These are phyloP conservation scores for Fistulinella cinereoalba DNA, from an alignment of 1,284 basidiomycete genomes.

Conservation along the genomic window DNA sequence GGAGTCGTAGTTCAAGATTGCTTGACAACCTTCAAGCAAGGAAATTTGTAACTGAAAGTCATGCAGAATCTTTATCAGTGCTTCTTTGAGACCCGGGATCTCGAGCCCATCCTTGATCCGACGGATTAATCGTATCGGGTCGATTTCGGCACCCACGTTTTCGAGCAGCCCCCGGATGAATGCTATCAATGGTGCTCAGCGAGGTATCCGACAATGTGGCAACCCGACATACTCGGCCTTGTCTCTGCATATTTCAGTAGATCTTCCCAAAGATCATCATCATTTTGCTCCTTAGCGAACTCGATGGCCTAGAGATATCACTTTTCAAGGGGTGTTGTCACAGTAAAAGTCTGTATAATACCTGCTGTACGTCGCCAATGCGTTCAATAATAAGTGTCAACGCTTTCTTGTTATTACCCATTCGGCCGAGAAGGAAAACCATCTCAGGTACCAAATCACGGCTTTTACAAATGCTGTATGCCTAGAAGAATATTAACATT, in stretches of 20 bases:
- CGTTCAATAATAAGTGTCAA: conserved; percentile 94
- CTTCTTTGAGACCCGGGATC: conserved; percentile 92
- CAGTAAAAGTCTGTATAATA: conserved; percentile 42
- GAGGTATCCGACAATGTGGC: neutral
- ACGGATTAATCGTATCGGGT: conserved; percentile 90
- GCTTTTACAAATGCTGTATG: conserved; percentile 84
- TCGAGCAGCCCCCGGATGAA: conserved; percentile 95
- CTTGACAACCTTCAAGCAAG: conserved; percentile 86
- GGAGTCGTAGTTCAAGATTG: conserved; percentile 82
- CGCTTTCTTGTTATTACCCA: conserved; percentile 97
- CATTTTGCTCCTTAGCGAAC: conserved; percentile 96
- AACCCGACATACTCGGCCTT: conserved; percentile 61
- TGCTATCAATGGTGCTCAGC: conserved; percentile 40
- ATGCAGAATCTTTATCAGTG: conserved; percentile 94
- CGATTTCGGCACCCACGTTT: conserved; percentile 95
- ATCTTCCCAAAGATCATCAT: conserved; percentile 98
- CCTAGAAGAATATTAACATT: conserved; percentile 44
- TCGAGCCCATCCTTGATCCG: conserved; percentile 95
- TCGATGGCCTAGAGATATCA: conserved; percentile 78
- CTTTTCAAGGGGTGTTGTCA: too few relatives aligned
- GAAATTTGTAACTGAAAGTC: conserved; percentile 93
- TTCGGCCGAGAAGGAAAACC: conserved; percentile 95
- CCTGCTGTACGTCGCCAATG: conserved; percentile 87
- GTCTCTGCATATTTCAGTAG: conserved; percentile 93
- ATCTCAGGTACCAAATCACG: conserved; percentile 92